phyloP scores from a whole-genome alignment of 768 basidiomycete species.

The Roridomyces roridus region DNA sequence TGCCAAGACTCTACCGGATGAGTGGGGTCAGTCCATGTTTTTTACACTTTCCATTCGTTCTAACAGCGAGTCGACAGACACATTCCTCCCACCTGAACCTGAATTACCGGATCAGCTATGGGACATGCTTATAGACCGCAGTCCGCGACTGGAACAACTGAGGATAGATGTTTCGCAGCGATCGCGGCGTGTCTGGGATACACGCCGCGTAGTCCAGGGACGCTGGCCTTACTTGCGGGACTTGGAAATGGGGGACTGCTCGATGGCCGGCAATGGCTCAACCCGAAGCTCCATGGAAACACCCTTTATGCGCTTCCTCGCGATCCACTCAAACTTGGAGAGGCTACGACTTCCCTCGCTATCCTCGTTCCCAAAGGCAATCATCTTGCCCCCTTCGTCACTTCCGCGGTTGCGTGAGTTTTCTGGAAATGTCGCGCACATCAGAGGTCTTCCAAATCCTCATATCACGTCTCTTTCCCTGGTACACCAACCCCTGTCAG shows the following conservation, averaged over 20 bases:
- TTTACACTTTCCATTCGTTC: neutral
- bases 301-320: slow-evolving; percentile 24
- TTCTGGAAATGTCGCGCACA: slow-evolving; percentile 15
- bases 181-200: slow-evolving; percentile 26
- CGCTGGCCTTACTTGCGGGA: slow-evolving; percentile 21
- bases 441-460: slow-evolving; percentile 19
- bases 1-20: slow-evolving; percentile 25
- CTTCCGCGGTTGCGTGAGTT: slow-evolving; percentile 20
- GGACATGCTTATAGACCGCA: slow-evolving; percentile 24
- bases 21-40: slow-evolving; percentile 18
- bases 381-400: slow-evolving; percentile 8
- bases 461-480: slow-evolving; percentile 18
- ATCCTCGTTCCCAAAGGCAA: slow-evolving; percentile 23
- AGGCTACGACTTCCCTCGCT: slow-evolving; percentile 20
- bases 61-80: slow-evolving; percentile 13
- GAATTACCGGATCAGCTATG: slow-evolving; percentile 26
- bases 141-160: slow-evolving; percentile 22
- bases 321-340: slow-evolving; percentile 16
- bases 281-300: slow-evolving; percentile 20
- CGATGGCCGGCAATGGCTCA: slow-evolving; percentile 15
- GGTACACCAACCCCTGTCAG: slow-evolving; percentile 21
- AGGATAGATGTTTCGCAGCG: slow-evolving; percentile 24
- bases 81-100: slow-evolving; percentile 21
- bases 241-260: slow-evolving; percentile 23
- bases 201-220: slow-evolving; percentile 24